Base-by-base conservation (phyloP, 441 rosid species). In the Rhodomyrtus psidioides region DNA sequence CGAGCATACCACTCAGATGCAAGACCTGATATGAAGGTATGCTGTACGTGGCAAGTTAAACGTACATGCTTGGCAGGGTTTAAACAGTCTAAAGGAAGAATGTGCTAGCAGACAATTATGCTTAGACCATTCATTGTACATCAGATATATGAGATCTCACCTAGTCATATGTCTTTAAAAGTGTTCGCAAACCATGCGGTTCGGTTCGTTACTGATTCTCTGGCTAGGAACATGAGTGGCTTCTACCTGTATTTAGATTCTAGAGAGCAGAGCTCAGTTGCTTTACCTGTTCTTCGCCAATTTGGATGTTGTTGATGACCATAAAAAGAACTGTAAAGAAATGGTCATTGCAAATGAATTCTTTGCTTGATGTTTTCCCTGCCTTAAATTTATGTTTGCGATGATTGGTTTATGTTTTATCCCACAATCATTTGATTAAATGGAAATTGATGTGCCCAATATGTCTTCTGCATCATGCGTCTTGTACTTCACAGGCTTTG, bases 11-110 rank as follows among this genome's bases (percentile, higher is more conserved):
- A 92, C 55, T 89, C 90, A 55, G 98, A 94, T 89, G 86, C 88
- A 79, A 93, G 96, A 89, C 91, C 93, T 84, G 98, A 95, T 91
- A 85, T 89, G 91, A 97, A 96, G 98, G 99, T 96, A 83, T 65
- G 83, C 85, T 24, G n/a, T 39, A 19, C 23, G 60, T 74, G 30
- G 24, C 28, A 58, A 49, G 5, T 26, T 57, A 55, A 55, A 51
- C 23, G 34, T 70, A 6, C 58, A 70, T 53, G 46, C 42, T 58
- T 53, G 26, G 21, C 34, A 51, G 34, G 21, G 13, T 23, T 9
- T 27, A 46, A 26, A 62, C 10, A 23, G 34, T 74, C 53, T 76
- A 56, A 28, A 26, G 34, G 51, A n/a, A 53, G 57, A n/a, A 62
- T 27, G 53, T 39, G 55, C 84, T 54, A 24, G 21, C 55, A 70